phyloP scores from a whole-genome alignment of 2,329 filamentous ascomycete genomes.

The Ceratocystis huliohia region DNA sequence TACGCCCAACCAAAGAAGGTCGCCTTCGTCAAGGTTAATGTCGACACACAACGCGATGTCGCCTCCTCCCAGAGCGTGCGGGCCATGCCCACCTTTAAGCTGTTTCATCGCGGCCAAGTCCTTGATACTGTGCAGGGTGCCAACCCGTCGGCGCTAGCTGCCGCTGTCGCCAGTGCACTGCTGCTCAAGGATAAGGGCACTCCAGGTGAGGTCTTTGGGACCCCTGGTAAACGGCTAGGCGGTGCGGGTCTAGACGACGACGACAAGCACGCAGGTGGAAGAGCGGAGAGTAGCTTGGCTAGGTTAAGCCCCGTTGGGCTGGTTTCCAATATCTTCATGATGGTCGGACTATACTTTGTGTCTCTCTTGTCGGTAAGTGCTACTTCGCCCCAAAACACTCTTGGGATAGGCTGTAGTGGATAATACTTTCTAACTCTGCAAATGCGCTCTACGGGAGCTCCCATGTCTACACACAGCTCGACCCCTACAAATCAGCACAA shows the following conservation, averaged over 20 bases:
- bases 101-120: conserved; percentile 64
- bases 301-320: conserved; percentile 29
- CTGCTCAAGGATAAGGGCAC: conserved; percentile 38
- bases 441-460: background rate
- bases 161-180: conserved; percentile 59
- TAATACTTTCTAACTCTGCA: background rate
- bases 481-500: conserved; percentile 49
- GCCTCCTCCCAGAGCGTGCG: conserved; percentile 65
- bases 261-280: conserved; percentile 1
- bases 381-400: background rate
- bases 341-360: conserved; percentile 48
- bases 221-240: conserved; percentile 46
- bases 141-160: conserved; percentile 60
- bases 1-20: conserved; percentile 70
- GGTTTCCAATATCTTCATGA: conserved; percentile 38
- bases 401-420: background rate
- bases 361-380: conserved; percentile 47
- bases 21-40: conserved; percentile 85
- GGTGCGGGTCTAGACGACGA: conserved; percentile 26
- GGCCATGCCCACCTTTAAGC: conserved; percentile 89
- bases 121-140: conserved; percentile 71
- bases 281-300: conserved; percentile 24
- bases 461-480: conserved; percentile 34
- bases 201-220: conserved; percentile 38
- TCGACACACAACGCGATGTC: conserved; percentile 68